Conservation (phyloP, 495 filamentous ascomycete species). For the Aspergillus heteromorphus region DNA sequence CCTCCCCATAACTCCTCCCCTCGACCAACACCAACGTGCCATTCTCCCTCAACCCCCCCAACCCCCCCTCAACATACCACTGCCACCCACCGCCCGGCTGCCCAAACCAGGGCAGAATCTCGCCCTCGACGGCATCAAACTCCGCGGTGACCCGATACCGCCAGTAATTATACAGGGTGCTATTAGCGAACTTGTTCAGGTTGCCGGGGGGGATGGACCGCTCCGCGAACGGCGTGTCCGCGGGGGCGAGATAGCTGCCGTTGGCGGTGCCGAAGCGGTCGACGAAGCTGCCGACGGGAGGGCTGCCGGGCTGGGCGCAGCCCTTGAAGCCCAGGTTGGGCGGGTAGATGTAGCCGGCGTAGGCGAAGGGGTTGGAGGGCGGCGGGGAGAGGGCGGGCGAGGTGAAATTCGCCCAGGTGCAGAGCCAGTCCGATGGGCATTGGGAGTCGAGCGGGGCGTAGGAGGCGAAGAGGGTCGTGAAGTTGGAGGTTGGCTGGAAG, state of each 20-base stretch:
- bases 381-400: background rate
- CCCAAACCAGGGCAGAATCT: conserved; percentile 52
- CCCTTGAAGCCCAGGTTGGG: background rate
- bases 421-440: background rate
- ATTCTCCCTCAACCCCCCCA: background rate
- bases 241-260: conserved; percentile 39
- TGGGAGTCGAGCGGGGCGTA: background rate
- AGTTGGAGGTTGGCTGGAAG: background rate
- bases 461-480: background rate
- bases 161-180: conserved; percentile 51
- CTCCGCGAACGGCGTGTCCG: conserved; percentile 48
- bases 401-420: background rate
- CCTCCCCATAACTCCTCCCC: background rate
- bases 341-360: background rate
- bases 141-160: conserved; percentile 45
- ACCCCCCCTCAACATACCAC: conserved; percentile 9
- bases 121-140: conserved; percentile 41
- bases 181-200: conserved; percentile 32
- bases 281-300: conserved; percentile 11
- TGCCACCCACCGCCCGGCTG: conserved; percentile 54
- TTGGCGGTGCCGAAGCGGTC: conserved; percentile 51
- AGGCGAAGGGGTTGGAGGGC: background rate
- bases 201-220: conserved; percentile 49
- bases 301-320: background rate
- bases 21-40: background rate